These are phyloP conservation scores for Polyporus tsugae DNA, from an alignment of 1,284 basidiomycete genomes.

Conservation along the genomic window DNA sequence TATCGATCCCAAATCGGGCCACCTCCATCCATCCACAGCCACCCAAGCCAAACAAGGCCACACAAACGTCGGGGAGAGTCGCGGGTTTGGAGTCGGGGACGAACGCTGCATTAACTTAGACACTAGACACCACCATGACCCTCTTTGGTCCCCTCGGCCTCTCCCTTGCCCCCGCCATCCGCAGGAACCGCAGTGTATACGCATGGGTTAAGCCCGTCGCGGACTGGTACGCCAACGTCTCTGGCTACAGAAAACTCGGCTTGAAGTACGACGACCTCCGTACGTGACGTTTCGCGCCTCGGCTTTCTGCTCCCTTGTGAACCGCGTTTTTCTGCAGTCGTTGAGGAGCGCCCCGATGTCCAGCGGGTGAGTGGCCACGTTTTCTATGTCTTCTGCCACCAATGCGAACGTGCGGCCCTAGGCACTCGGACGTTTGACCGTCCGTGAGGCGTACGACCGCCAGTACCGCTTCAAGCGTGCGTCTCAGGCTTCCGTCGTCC, in stretches of 20 bases:
- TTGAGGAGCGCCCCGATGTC: slow-evolving; percentile 88
- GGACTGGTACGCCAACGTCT: slow-evolving; percentile 82
- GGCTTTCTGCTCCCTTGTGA: slow-evolving; percentile 16
- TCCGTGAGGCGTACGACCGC: slow-evolving; percentile 89
- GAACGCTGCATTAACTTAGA: slow-evolving; percentile 11
- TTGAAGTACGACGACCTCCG: slow-evolving; percentile 96
- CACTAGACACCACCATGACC: slow-evolving; percentile 25
- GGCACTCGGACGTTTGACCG: slow-evolving; percentile 87
- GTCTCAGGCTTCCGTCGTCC: slow-evolving; percentile 82
- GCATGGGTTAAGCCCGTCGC: slow-evolving; percentile 83
- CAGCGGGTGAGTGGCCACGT: slow-evolving; percentile 70
- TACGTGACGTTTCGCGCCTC: slow-evolving; percentile 49
- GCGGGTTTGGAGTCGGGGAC: slow-evolving; percentile 23
- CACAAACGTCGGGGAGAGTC: slow-evolving; percentile 42
- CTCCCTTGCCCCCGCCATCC: slow-evolving; percentile 83
- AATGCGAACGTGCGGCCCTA: slow-evolving; percentile 43
- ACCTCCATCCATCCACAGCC: slow-evolving; percentile 24
- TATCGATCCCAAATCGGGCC: slow-evolving; percentile 43
- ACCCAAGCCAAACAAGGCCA: slow-evolving; percentile 44
- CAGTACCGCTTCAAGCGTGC: slow-evolving; percentile 91
- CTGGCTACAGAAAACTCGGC: slow-evolving; percentile 91
- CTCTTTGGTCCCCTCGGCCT: slow-evolving; percentile 76
- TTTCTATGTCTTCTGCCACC: background rate
- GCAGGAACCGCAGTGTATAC: slow-evolving; percentile 72
- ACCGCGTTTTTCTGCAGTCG: slow-evolving; percentile 56